Conservation (phyloP, 2,329 filamentous ascomycete genomes). For the Cladosporium sp. region DNA sequence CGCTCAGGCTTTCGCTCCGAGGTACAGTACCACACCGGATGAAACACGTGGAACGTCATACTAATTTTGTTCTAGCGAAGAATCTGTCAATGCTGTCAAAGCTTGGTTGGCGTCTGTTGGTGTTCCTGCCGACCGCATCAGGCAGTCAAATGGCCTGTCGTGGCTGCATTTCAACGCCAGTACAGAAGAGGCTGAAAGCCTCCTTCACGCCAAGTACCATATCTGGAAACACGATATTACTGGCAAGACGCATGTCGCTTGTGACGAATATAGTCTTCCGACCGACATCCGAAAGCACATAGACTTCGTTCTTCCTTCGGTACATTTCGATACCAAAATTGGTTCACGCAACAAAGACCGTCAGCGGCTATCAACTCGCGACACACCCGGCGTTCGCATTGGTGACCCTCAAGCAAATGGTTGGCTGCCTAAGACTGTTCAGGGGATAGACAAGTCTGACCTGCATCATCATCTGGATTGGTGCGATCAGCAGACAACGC, state of each 20-base stretch:
- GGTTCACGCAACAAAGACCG: slow-evolving; percentile 17
- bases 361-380: slow-evolving; percentile 19
- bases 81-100: slow-evolving; percentile 49
- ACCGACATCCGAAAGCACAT: slow-evolving; percentile 27
- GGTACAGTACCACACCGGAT: slow-evolving; percentile 18
- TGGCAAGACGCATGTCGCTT: slow-evolving; percentile 34
- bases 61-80: slow-evolving; percentile 22
- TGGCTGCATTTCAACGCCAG: slow-evolving; percentile 56
- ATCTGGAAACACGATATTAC: slow-evolving; percentile 42
- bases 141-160: slow-evolving; percentile 48
- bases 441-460: slow-evolving; percentile 18
- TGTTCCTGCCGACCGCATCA: slow-evolving; percentile 46
- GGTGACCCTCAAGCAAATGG: slow-evolving; percentile 26
- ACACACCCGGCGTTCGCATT: slow-evolving; percentile 14
- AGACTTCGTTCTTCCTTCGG: slow-evolving; percentile 37
- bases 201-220: slow-evolving; percentile 53
- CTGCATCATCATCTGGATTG: slow-evolving; percentile 28
- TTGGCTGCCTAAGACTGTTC: slow-evolving; percentile 30
- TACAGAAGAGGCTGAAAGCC: slow-evolving; percentile 49
- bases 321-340: slow-evolving; percentile 38
- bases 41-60: slow-evolving; percentile 9
- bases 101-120: slow-evolving; percentile 53
- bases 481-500: slow-evolving; percentile 55
- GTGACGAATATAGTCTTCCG: slow-evolving; percentile 37
- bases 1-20: slow-evolving; percentile 41